Percentiles rank a stretch among this genome's conserved stretches.
These are phyloP conservation scores for Hymenoscyphus infarciens DNA, from an alignment of 2,329 filamentous ascomycete species.

Conservation along the genomic window DNA sequence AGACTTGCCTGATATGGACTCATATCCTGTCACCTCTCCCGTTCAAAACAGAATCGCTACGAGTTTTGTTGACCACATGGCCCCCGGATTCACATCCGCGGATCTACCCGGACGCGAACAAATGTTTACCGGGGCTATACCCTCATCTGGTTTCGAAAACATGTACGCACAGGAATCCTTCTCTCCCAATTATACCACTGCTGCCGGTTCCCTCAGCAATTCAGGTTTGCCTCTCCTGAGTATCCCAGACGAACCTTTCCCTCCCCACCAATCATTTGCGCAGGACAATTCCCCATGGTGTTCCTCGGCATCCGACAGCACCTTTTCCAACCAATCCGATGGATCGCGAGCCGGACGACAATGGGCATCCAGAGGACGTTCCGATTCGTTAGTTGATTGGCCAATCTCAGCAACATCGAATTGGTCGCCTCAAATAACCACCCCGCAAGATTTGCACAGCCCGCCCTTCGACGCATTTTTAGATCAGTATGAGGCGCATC, in stretches of 20 bases:
- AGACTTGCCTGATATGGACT: slow-evolving; percentile 21
- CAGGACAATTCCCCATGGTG: slow-evolving; percentile 33
- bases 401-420: slow-evolving; percentile 19
- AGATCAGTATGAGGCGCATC: slow-evolving; percentile 28
- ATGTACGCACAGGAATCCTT: slow-evolving; percentile 21
- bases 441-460: slow-evolving; percentile 27
- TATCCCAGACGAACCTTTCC: slow-evolving; percentile 32
- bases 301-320: slow-evolving; percentile 33
- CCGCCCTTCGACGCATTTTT: slow-evolving; percentile 26
- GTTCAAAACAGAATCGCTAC: slow-evolving; percentile 15
- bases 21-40: slow-evolving; percentile 25
- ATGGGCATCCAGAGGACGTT: slow-evolving; percentile 25
- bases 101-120: slow-evolving; percentile 14
- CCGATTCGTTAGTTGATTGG: slow-evolving; percentile 31
- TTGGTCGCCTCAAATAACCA: slow-evolving; percentile 27
- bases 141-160: slow-evolving; percentile 21
- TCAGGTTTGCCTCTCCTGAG: slow-evolving; percentile 27
- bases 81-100: slow-evolving; percentile 5
- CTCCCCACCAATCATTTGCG: slow-evolving; percentile 29
- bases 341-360: slow-evolving; percentile 25
- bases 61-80: slow-evolving; percentile 18
- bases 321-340: slow-evolving; percentile 33
- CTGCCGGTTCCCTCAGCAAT: slow-evolving; percentile 6
- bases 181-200: slow-evolving; percentile 17
- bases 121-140: slow-evolving; percentile 12